Evolutionary conservation across 306 rosid species (phyloP), one percentile per base, ranked within the genome.

Genomic region (Ormosia semicastrata): DNA sequence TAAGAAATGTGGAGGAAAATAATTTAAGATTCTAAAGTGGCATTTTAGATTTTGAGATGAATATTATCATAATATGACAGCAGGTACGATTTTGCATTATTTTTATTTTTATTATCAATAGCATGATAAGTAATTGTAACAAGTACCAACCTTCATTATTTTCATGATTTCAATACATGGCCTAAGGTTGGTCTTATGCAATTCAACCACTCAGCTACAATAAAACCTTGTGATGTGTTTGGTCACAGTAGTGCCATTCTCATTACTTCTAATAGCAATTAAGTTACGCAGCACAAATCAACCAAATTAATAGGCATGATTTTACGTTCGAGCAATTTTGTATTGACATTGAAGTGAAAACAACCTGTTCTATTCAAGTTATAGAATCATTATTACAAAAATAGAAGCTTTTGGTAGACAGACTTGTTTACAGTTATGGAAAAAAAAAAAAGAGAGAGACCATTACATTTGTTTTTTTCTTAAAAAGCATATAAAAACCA

Each of bases 251-350:
- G 3, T 13, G 44, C 56, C 14, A 60, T 36, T 36, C 12, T 60
- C 78, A 77, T 66, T 37, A 30, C 30, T 59, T 71, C 11, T 53
- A 14, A 77, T 11, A 43, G 52, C 14, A 78, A 64, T 46, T 46
- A 44, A 4, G 59, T 63, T 78, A 54, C 65, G 58, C 40, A 73
- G 30, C 49, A 41, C 12, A 24, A 66, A 36, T 2, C 56, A 44
- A 54, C 84, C 60, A 66, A 66, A 66, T 56, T 72, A 18, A 24
- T 54, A n/a, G 69, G 7, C 81, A 57, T 73, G 81, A 71, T 80
- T 33, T 73, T 65, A 84, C 68, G 7, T 77, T 62, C 33, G 11
- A 73, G 41, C 66, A 49, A 69, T 34, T 34, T 32, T 13, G 17
- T 4, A 64, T 33, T 73, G 71, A 53, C 54, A 66, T 9, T 66